Percentiles rank a stretch among this genome's conserved stretches.
These are phyloP conservation scores for Fusarium sp. DNA, from an alignment of 2,329 filamentous ascomycete species.

Conservation along the genomic window DNA sequence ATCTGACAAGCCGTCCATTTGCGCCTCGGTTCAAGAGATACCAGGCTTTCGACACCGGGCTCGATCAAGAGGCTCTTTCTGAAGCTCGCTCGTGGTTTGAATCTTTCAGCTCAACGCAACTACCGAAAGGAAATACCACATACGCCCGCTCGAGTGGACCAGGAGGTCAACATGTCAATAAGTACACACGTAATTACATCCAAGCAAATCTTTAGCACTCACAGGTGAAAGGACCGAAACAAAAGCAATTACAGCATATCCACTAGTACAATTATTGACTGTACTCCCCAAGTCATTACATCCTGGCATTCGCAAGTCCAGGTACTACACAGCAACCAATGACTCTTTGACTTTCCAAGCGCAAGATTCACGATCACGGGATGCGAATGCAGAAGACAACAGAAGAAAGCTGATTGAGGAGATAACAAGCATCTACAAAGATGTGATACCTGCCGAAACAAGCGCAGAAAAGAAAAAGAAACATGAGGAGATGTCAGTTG, in stretches of 20 bases:
- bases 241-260: constrained; percentile 66
- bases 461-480: constrained; percentile 60
- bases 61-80: constrained; percentile 61
- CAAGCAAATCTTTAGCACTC: constrained; percentile 54
- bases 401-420: constrained; percentile 60
- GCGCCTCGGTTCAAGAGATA: constrained; percentile 50
- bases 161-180: constrained; percentile 71
- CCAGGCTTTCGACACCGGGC: constrained; percentile 59
- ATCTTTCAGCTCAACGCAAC: constrained; percentile 53
- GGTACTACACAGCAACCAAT: constrained; percentile 62
- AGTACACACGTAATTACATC: constrained; percentile 55
- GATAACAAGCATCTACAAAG: constrained; percentile 58
- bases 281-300: constrained; percentile 61
- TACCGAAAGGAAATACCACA: constrained; percentile 64
- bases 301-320: constrained; percentile 59
- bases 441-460: constrained; percentile 59
- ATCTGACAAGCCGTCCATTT: not conserved
- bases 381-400: constrained; percentile 65
- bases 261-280: constrained; percentile 57
- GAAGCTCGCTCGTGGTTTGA: constrained; percentile 64
- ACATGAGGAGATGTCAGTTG: constrained; percentile 57
- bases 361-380: constrained; percentile 63
- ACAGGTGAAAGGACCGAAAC: constrained; percentile 65
- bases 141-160: constrained; percentile 70
- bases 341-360: constrained; percentile 66